phyloP scores from a whole-genome alignment of 257 asterid genomes.

The Solanum dulcamara region DNA sequence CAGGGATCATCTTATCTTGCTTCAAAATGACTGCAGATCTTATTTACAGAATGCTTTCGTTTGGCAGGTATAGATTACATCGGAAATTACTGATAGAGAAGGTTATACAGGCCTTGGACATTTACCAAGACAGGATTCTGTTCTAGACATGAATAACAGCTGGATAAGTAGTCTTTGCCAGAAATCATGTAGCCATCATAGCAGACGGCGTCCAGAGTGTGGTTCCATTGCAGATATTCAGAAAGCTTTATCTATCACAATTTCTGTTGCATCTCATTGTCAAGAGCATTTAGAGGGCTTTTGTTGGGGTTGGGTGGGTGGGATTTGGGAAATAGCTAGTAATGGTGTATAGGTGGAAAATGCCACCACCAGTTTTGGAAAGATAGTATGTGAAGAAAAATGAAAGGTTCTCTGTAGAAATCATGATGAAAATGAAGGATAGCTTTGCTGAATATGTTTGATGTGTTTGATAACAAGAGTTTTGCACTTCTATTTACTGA shows the following conservation, averaged over 20 bases:
- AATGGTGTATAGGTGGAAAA: not conserved
- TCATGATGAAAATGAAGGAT: not conserved
- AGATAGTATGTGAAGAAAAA: not conserved
- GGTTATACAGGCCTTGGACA: conserved; percentile 68
- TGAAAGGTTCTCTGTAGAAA: not conserved
- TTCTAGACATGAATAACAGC: conserved; percentile 21
- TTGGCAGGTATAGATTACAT: conserved; percentile 82
- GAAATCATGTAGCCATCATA: not conserved
- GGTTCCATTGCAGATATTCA: not conserved
- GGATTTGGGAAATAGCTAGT: not conserved
- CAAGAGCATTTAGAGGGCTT: not conserved
- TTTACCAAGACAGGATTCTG: conserved; percentile 65
- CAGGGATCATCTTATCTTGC: not conserved
- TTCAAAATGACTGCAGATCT: not conserved
- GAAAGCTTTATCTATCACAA: not conserved
- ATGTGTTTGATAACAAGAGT: not conserved
- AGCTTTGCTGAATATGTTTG: not conserved
- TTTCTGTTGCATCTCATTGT: not conserved
- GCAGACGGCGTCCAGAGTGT: not conserved
- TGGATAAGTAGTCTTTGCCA: not conserved
- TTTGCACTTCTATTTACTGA: too few relatives aligned
- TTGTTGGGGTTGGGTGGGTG: not conserved
- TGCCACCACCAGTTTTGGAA: not conserved
- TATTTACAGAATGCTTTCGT: not conserved
- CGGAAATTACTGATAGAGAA: conserved; percentile 64